Evolutionary conservation across 495 filamentous ascomycete species (phyloP), one percentile per base, ranked within the genome.

Genomic region (Penicillium dipodomyicola): DNA sequence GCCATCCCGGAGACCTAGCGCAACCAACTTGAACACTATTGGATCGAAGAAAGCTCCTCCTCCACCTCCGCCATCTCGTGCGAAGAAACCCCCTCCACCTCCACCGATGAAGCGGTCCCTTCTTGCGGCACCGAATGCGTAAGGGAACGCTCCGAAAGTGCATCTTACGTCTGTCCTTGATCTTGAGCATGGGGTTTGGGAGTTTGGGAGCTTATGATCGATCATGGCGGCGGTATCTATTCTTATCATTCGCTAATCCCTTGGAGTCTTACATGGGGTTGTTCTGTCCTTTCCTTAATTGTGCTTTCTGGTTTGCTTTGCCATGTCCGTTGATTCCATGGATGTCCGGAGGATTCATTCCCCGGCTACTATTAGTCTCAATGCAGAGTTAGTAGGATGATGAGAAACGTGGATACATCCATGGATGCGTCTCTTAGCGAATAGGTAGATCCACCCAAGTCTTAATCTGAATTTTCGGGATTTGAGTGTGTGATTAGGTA

Each of bases 1-100:
- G 44, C 75, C 78, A 43, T 84, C 84, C 23, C 79, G 81, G 37
- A 82, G 77, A 54, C 77, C 82, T 53, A 80, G 80, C 62, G 70
- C 77, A 56, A 76, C 76, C 27, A 78, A 72, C 29, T 42, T 78
- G 55, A 79, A 78, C 58, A 57, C 68, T 15, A 63, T 68, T 33
- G 72, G 72, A 58, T 62, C 71, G 19, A 88, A 89, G 75, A 91
- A 90, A 70, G 83, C 81, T 9, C 87, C 90, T 35, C 90, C 90
- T 7, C 90, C 90, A 35, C 90, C 90, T 22, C 90, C 90, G 12
- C 90, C 90, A n/a, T 87, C 85, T 56, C 77, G 89, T 60, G 73
- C 83, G 12, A 92, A 89, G 82, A 95, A 89, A 39, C 76, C 87
- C 9, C 88, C 89, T 47, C 90, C 89, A 19, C 77, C 77, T 4